Conservation (phyloP, 768 basidiomycete species). For the Nidula microcarpa region DNA sequence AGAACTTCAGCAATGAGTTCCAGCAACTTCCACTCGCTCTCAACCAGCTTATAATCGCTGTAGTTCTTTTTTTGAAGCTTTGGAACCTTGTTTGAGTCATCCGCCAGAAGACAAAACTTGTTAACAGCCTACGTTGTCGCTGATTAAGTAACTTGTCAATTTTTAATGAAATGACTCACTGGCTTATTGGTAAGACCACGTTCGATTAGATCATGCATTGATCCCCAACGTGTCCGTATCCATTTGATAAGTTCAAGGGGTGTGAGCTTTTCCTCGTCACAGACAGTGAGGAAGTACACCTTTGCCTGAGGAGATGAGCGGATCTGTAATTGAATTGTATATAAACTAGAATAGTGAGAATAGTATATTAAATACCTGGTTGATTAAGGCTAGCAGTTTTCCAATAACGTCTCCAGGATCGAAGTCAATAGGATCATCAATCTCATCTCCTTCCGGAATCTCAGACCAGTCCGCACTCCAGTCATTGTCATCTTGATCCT, state of each 20-base stretch:
- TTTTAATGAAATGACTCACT: neutral
- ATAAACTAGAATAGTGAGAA: neutral
- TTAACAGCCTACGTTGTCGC: neutral
- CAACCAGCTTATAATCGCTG: too few relatives aligned
- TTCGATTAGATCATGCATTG: conserved; percentile 17
- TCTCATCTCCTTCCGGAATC: conserved; percentile 6
- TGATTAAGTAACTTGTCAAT: neutral
- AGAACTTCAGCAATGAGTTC: too few relatives aligned
- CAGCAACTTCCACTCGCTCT: too few relatives aligned
- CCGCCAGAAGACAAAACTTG: neutral
- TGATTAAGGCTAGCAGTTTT: conserved; percentile 16
- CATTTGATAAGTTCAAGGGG: conserved; percentile 20
- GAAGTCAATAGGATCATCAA: conserved; percentile 7
- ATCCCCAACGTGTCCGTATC: conserved; percentile 24
- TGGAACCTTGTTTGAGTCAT: neutral
- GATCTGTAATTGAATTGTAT: conserved; percentile 12
- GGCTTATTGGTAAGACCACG: conserved; percentile 2
- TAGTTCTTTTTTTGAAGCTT: too few relatives aligned
- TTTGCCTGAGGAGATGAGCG: conserved; percentile 18
- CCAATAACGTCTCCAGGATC: conserved; percentile 14
- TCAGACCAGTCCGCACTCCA: conserved; percentile 4
- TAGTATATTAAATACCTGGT: conserved; percentile 13
- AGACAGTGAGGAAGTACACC: conserved; percentile 14
- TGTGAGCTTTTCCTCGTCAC: conserved; percentile 10
- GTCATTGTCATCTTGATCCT: too few relatives aligned